Evolutionary conservation across 306 rosid genomes (phyloP).

Genomic region (Benincasa hispida): DNA sequence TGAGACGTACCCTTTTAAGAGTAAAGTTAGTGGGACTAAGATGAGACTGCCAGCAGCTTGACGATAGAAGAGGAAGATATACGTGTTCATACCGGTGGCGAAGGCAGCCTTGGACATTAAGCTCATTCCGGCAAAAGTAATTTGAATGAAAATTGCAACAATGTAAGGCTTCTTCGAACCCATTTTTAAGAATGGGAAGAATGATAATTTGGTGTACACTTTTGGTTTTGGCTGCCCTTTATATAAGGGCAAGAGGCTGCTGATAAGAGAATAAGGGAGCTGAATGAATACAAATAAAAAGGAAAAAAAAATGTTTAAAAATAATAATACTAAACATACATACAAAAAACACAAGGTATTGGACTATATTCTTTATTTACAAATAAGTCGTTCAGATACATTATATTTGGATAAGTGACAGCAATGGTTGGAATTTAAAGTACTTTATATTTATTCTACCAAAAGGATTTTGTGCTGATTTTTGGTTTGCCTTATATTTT

Average conservation of each 20-base stretch:
- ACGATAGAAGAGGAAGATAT: constrained; percentile 10
- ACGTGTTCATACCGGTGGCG: constrained; percentile 22
- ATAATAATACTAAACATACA: too few relatives aligned
- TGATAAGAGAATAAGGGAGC: neutral
- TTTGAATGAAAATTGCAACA: constrained; percentile 30
- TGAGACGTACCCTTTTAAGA: neutral
- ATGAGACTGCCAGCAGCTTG: constrained; percentile 1
- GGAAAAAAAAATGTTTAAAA: too few relatives aligned
- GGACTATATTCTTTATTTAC: neutral
- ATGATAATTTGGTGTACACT: neutral
- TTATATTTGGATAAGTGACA: neutral
- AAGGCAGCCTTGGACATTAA: constrained; percentile 44
- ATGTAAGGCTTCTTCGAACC: constrained; percentile 39
- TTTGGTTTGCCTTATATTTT: neutral
- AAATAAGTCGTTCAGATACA: neutral
- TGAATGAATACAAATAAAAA: neutral
- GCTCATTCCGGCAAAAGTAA: constrained; percentile 34
- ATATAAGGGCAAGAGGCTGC: neutral
- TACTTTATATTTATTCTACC: neutral
- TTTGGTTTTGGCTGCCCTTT: neutral
- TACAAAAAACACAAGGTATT: neutral
- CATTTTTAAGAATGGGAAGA: neutral
- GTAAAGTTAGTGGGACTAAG: neutral
- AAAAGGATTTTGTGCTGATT: neutral
- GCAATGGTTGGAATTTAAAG: neutral